Conservation (phyloP, 2,329 filamentous ascomycete genomes). For the Colletotrichum sp. region DNA sequence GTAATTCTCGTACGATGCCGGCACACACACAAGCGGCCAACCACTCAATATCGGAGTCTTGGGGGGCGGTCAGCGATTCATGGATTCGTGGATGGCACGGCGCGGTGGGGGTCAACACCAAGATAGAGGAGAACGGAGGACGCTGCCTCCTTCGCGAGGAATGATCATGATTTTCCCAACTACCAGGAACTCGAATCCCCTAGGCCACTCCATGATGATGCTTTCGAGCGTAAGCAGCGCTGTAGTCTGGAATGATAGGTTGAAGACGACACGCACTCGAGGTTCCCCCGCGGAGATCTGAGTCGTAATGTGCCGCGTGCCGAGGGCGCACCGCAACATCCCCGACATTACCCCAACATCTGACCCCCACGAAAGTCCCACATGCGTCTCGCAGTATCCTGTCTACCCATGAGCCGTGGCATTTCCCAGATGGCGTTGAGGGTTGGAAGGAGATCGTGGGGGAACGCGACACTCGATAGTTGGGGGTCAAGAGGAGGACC, state of each 20-base stretch:
- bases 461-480: neutral
- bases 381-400: neutral
- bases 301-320: neutral
- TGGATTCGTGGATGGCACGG: neutral
- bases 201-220: neutral
- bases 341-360: neutral
- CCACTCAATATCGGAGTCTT: neutral
- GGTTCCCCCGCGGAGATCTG: neutral
- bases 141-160: neutral
- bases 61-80: neutral
- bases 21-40: neutral
- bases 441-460: neutral
- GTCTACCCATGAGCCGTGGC: too few relatives aligned
- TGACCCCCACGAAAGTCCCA: conserved; percentile 16
- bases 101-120: neutral
- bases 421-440: neutral
- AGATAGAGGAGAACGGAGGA: neutral
- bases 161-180: neutral
- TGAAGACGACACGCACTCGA: neutral
- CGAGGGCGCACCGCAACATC: neutral
- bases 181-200: neutral
- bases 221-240: neutral
- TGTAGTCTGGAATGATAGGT: neutral
- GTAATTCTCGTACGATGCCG: neutral
- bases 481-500: neutral